These are phyloP conservation scores for Melastoma malabathricum DNA, from an alignment of 345 rosid genomes.

Conservation along the genomic window DNA sequence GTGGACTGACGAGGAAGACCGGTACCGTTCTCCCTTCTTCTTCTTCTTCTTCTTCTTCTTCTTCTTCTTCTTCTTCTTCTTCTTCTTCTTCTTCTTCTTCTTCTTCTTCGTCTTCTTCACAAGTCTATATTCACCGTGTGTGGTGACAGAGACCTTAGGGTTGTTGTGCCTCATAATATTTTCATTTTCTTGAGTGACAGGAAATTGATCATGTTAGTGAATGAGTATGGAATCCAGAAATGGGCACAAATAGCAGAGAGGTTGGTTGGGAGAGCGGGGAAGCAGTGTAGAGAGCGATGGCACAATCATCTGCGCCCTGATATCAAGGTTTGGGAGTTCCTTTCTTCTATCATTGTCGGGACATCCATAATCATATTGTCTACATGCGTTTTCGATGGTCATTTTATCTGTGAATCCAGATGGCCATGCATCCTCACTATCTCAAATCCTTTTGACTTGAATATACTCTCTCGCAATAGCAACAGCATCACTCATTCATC, in stretches of 20 bases:
- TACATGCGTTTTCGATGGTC: too few species aligned
- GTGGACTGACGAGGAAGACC: constrained; percentile 91
- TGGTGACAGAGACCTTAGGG: not conserved
- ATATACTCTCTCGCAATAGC: too few species aligned
- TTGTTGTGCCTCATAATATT: not conserved
- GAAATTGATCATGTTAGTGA: constrained; percentile 63
- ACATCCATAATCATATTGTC: too few species aligned
- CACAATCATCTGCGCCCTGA: constrained; percentile 92
- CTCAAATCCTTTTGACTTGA: too few species aligned
- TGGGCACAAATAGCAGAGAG: constrained; percentile 82
- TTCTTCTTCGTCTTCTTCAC: not conserved
- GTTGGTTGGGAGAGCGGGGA: constrained; percentile 78
- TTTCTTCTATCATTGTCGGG: too few species aligned
- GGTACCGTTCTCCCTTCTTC: constrained; percentile 18
- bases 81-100: not conserved
- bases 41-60: not conserved
- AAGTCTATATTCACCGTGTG: not conserved
- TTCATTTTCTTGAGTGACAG: constrained; percentile 18
- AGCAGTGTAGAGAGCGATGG: constrained; percentile 98
- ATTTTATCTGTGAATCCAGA: too few species aligned
- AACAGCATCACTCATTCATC: too few species aligned
- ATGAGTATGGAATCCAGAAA: constrained; percentile 67
- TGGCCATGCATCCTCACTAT: too few species aligned
- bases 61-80: not conserved
- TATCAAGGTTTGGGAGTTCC: constrained; percentile 42